A percentile compares a stretch with the other conserved stretches of the same genome.
phyloP scores from a whole-genome alignment of 129 eudicot genomes.

The Arctium minus region DNA sequence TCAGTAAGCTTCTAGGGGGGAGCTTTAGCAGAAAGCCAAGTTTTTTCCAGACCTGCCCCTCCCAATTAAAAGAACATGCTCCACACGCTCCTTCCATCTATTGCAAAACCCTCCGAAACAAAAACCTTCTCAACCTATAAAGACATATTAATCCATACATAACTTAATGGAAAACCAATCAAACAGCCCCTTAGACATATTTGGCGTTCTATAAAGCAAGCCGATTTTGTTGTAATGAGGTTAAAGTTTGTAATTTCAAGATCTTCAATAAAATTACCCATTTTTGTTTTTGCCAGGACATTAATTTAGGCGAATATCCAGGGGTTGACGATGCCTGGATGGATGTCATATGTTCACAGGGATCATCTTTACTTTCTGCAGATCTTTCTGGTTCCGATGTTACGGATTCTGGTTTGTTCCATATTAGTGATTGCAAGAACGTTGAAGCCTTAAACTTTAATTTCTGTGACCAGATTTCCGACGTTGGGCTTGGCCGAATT shows the following conservation, averaged over 20 bases:
- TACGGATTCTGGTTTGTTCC: constrained; percentile 62
- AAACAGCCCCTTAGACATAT: not conserved
- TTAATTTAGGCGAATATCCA: constrained; percentile 81
- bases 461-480: constrained; percentile 71
- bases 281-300: constrained; percentile 51
- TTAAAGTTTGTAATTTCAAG: not conserved
- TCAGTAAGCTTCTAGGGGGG: no score
- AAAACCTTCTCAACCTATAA: no score
- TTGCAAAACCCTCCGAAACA: no score
- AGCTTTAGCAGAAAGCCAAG: no score
- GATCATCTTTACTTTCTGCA: constrained; percentile 67
- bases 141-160: no score
- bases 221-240: not conserved
- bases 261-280: not conserved
- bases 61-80: no score
- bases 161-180: no score
- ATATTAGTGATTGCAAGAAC: constrained; percentile 53
- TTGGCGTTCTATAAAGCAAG: not conserved
- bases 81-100: no score
- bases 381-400: constrained; percentile 92
- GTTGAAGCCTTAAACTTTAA: constrained; percentile 66
- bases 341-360: constrained; percentile 83
- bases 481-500: constrained; percentile 50
- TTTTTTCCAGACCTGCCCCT: no score
- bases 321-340: constrained; percentile 79